Base-by-base conservation (phyloP, 1,284 basidiomycete species). In the Ustilago esculenta region DNA sequence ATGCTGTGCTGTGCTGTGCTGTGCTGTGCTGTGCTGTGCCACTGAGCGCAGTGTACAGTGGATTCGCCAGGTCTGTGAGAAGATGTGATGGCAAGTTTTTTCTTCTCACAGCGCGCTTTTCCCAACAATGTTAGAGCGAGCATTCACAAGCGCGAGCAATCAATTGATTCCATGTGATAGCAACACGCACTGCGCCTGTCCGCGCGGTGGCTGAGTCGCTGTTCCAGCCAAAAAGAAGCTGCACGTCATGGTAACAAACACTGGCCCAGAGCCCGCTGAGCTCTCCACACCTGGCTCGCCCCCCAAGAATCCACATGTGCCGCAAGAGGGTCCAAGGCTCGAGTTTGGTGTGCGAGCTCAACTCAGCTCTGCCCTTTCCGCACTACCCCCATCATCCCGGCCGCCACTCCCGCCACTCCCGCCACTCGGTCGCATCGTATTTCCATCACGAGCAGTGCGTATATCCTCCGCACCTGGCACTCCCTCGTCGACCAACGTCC, bases 51-150 rank as follows among this genome's bases (percentile, higher is more conserved):
- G n/a, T n/a, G n/a, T n/a, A n/a, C n/a, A n/a, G n/a, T n/a, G n/a
- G n/a, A n/a, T n/a, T n/a, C n/a, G n/a, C n/a, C n/a, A n/a, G n/a
- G 30, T 4, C 18, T 30, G 29, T 34, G 43, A 45, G 34, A 32
- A 46, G n/a, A n/a, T n/a, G 18, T 33, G 32, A 21, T n/a, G 20
- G 34, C 59, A 58, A 65, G 49, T 51, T 59, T 54, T 64, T 61
- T 61, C 34, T 52, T 47, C 37, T 45, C 27, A n/a, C n/a, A n/a
- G n/a, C n/a, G n/a, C n/a, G n/a, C n/a, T n/a, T n/a, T n/a, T n/a
- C n/a, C n/a, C n/a, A n/a, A n/a, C n/a, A n/a, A 27, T 57, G 56
- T 57, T 57, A 57, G 53, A 49, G 35, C 35, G 29, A 3, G 27
- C 7, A 29, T 29, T 12, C 6, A 29, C 27, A 29, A 29, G n/a